Conservation (phyloP, 805 yeast species). For the Nakazawaea molendinolei region DNA sequence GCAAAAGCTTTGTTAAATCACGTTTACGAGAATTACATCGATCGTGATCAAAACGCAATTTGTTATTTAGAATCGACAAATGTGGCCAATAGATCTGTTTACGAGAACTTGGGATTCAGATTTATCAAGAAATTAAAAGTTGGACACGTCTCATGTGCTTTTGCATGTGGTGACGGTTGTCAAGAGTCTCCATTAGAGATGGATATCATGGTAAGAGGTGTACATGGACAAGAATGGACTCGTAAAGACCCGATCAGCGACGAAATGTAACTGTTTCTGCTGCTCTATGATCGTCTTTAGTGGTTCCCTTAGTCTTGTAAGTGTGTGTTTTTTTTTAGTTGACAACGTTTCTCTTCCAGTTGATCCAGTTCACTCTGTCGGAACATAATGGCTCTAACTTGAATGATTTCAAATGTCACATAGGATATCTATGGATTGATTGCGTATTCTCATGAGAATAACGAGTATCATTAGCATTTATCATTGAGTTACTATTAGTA, state of each 20-base stretch:
- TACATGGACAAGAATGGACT: conserved; percentile 28
- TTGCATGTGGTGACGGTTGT: conserved; percentile 2
- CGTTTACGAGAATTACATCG: conserved; percentile 40
- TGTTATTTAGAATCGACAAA: conserved; percentile 53
- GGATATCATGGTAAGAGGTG: conserved; percentile 33
- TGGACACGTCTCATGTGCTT: conserved; percentile 23
- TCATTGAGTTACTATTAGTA: no score
- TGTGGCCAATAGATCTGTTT: conserved; percentile 44
- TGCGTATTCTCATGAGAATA: no score
- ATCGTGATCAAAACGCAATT: conserved; percentile 25
- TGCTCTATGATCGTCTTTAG: no score
- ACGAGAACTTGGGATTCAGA: conserved; percentile 47
- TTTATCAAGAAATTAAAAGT: conserved; percentile 28
- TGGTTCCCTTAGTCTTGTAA: neutral
- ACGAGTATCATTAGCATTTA: no score
- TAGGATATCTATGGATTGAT: no score
- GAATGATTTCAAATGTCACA: no score
- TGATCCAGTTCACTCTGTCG: no score
- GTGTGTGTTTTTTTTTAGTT: neutral
- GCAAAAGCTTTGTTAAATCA: conserved; percentile 45
- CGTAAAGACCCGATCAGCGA: neutral
- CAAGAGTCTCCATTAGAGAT: conserved; percentile 21
- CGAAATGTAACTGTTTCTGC: no score
- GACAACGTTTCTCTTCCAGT: no score
- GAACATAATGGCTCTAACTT: no score